phyloP scores from a whole-genome alignment of 108 stramenopile species.

The Cyclotella cryptica region DNA sequence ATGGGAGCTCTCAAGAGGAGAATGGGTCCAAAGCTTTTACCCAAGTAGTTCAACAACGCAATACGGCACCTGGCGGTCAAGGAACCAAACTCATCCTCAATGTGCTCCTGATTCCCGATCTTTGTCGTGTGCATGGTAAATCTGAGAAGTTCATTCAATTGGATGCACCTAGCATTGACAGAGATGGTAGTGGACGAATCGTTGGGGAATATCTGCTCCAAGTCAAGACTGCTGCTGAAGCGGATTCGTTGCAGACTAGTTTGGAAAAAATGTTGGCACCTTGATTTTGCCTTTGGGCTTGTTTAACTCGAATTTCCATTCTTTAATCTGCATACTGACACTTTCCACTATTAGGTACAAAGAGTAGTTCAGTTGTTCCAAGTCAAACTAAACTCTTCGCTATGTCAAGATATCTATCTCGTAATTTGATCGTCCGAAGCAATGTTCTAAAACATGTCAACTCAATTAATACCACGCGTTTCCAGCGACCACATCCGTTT shows the following conservation, averaged over 20 bases:
- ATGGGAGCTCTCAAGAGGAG: not conserved
- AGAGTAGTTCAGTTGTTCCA: too few relatives aligned
- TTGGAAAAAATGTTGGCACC: constrained; percentile 38
- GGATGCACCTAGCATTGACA: constrained; percentile 32
- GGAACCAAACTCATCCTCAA: constrained; percentile 80
- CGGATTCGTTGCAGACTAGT: constrained; percentile 27
- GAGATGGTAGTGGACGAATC: constrained; percentile 1
- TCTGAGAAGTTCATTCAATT: constrained; percentile 57
- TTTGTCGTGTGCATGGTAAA: constrained; percentile 38
- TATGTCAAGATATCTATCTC: too few relatives aligned
- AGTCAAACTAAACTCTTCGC: too few relatives aligned
- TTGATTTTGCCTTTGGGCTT: not conserved
- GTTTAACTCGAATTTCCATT: too few relatives aligned
- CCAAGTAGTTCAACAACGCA: constrained; percentile 76
- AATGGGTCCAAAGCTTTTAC: too few relatives aligned
- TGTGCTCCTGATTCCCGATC: constrained; percentile 47
- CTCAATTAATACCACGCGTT: constrained; percentile 36
- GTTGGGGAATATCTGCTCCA: constrained; percentile 40
- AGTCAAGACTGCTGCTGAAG: too few relatives aligned
- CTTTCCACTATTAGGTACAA: too few relatives aligned
- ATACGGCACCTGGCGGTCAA: constrained; percentile 58
- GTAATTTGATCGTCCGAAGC: too few relatives aligned
- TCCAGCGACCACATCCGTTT: constrained; percentile 14
- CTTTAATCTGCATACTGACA: too few relatives aligned
- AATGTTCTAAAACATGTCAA: too few relatives aligned